Percentiles rank a stretch among this genome's conserved stretches.
Conservation (phyloP, 169 alveolate species). For the Cystoisospora suis region DNA sequence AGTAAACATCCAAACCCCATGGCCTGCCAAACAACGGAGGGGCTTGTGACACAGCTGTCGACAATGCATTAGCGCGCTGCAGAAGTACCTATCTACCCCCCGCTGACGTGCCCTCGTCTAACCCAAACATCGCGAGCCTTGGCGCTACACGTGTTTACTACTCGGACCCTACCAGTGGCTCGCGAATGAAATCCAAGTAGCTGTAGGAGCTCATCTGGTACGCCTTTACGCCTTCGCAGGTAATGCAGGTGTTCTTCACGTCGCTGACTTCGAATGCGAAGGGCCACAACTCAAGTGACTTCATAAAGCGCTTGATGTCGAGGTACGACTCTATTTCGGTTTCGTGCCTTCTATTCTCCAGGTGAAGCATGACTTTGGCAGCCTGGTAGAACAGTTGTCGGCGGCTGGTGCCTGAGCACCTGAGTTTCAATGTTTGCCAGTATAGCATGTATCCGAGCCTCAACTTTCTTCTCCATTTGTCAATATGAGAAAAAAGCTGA, state of each 20-base stretch:
- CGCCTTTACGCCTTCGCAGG: conserved; percentile 72
- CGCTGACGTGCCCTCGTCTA: too few relatives aligned
- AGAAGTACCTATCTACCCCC: too few relatives aligned
- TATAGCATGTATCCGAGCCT: conserved; percentile 13
- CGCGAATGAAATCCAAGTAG: conserved; percentile 77
- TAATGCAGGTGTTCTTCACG: conserved; percentile 69
- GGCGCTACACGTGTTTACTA: too few relatives aligned
- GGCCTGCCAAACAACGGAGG: too few relatives aligned
- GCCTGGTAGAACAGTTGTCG: conserved; percentile 74
- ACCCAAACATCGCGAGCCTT: too few relatives aligned
- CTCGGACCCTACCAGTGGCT: conserved; percentile 66
- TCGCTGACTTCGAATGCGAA: conserved; percentile 73
- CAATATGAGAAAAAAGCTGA: background rate
- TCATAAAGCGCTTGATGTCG: conserved; percentile 72
- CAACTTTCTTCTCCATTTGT: background rate
- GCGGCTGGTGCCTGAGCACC: conserved; percentile 66
- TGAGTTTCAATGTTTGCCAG: conserved; percentile 58
- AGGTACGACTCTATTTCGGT: conserved; percentile 74
- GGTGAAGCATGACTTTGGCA: conserved; percentile 65
- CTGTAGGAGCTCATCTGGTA: conserved; percentile 77
- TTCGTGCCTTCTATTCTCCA: conserved; percentile 74
- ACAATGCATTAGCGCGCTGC: too few relatives aligned
- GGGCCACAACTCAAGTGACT: conserved; percentile 72
- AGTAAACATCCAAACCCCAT: too few relatives aligned
- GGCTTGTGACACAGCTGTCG: too few relatives aligned